These are phyloP conservation scores for Beauveria sp. DNA, from an alignment of 2,329 filamentous ascomycete genomes.

Conservation along the genomic window DNA sequence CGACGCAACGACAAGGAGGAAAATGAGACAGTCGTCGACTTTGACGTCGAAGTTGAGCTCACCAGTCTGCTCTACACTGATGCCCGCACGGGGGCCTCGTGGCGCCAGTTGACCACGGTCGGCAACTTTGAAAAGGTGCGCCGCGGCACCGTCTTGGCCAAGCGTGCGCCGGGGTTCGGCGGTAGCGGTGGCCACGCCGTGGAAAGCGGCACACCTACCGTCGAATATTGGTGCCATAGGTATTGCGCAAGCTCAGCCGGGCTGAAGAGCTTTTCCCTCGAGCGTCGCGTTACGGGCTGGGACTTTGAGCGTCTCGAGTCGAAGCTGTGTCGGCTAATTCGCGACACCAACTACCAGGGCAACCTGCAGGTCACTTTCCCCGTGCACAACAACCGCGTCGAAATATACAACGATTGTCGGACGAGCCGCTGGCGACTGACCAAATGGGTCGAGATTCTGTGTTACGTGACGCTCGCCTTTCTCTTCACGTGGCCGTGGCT, in stretches of 20 bases:
- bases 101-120: slow-evolving; percentile 40
- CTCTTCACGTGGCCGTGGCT: slow-evolving; percentile 64
- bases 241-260: slow-evolving; percentile 52
- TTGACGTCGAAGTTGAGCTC: slow-evolving; percentile 51
- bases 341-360: slow-evolving; percentile 61
- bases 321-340: slow-evolving; percentile 49
- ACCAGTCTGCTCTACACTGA: slow-evolving; percentile 48
- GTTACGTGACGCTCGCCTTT: slow-evolving; percentile 60
- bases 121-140: slow-evolving; percentile 52
- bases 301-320: slow-evolving; percentile 45
- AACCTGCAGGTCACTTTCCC: slow-evolving; percentile 52
- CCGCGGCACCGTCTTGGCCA: slow-evolving; percentile 55
- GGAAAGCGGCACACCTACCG: slow-evolving; percentile 24
- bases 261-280: slow-evolving; percentile 49
- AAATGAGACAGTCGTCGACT: slow-evolving; percentile 44
- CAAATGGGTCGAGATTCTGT: slow-evolving; percentile 55
- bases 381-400: slow-evolving; percentile 45
- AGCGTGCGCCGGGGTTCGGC: slow-evolving; percentile 38
- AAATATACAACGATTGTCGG: slow-evolving; percentile 55
- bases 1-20: slow-evolving; percentile 40
- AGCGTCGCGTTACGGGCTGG: slow-evolving; percentile 50
- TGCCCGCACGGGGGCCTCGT: slow-evolving; percentile 30
- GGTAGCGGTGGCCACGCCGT: slow-evolving; percentile 19
- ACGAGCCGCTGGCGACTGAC: slow-evolving; percentile 60
- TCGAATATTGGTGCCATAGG: slow-evolving; percentile 57